Evolutionary conservation across 805 yeast genomes (phyloP), one percentile per base, ranked within the genome.

Genomic region (Millerago galiae): DNA sequence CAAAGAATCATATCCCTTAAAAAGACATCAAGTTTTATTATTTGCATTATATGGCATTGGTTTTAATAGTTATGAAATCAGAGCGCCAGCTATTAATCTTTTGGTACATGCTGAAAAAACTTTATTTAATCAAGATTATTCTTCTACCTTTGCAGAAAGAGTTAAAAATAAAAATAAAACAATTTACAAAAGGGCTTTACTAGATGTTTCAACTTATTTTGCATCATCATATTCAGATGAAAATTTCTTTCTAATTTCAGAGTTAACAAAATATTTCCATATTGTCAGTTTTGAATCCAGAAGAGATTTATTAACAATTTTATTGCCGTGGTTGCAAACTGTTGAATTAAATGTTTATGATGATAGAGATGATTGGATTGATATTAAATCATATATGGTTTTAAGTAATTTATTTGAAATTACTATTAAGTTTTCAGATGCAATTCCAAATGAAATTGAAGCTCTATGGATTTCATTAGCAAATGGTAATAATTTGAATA

Each of bases 391-490:
- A 3, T 67, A 72, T 38, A 87, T 90, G 95, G 87, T 88, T 2
- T 55, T 91, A 50, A 76, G 75, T 47, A 89, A 90, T 49, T 63
- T 91, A 42, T 78, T 90, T 59, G 97, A 87, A 51, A 82, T 93
- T 32, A 88, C 97, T 0, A 78, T 88, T 30, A 78, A 78, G 45
- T 85, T 82, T 52, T 78, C 90, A 40, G 81, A 82, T 37, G 68
- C 71, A 12, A 78, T 87, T 51, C 86, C 87, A 35, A 83, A 83
- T 53, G 98, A 89, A 53, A 87, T 93, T 10, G 97, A 90, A 59
- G 95, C 95, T 0, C 62, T 93, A 17, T 93, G 99, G 99, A 88
- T 86, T 5, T 91, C 97, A 0, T 67, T 93, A n/a, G 96, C 95
- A 1, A 77, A 75, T 38, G 86, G 83, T 5, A 72, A 75, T n/a